These are phyloP conservation scores for Ogataea haglerorum DNA, from an alignment of 805 yeast genomes.

Conservation along the genomic window DNA sequence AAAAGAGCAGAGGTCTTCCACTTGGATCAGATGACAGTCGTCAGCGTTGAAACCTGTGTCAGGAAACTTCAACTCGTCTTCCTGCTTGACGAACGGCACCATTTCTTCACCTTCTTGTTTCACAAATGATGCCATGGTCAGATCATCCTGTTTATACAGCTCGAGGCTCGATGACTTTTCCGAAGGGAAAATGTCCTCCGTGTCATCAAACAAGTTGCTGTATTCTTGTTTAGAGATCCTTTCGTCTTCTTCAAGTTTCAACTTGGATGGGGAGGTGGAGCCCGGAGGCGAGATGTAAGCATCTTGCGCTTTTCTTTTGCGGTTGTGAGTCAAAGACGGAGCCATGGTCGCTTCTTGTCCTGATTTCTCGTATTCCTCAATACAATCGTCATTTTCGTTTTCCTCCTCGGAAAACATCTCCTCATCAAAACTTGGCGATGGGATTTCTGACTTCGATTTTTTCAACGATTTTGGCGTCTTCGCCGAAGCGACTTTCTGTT, in stretches of 20 bases:
- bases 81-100: slow-evolving; percentile 11
- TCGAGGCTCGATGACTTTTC: slow-evolving; percentile 24
- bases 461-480: slow-evolving; percentile 5
- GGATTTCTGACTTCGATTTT: slow-evolving; percentile 14
- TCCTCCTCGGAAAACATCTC: slow-evolving; percentile 24
- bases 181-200: slow-evolving; percentile 19
- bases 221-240: slow-evolving; percentile 26
- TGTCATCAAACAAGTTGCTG: slow-evolving; percentile 27
- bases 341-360: neutral
- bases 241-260: slow-evolving; percentile 28
- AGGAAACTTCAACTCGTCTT: slow-evolving; percentile 17
- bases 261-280: slow-evolving; percentile 32
- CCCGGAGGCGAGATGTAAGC: slow-evolving; percentile 29
- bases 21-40: slow-evolving; percentile 18
- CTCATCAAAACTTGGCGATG: slow-evolving; percentile 25
- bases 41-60: slow-evolving; percentile 12
- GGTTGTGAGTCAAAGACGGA: slow-evolving; percentile 2
- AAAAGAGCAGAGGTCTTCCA: slow-evolving; percentile 34
- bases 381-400: slow-evolving; percentile 17
- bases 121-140: slow-evolving; percentile 12
- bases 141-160: slow-evolving; percentile 26
- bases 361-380: slow-evolving; percentile 4
- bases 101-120: slow-evolving; percentile 17
- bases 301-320: slow-evolving; percentile 20
- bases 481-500: slow-evolving; percentile 15